These are phyloP conservation scores for Pichia sp. DNA, from an alignment of 1,139 yeast genomes.

Conservation along the genomic window DNA sequence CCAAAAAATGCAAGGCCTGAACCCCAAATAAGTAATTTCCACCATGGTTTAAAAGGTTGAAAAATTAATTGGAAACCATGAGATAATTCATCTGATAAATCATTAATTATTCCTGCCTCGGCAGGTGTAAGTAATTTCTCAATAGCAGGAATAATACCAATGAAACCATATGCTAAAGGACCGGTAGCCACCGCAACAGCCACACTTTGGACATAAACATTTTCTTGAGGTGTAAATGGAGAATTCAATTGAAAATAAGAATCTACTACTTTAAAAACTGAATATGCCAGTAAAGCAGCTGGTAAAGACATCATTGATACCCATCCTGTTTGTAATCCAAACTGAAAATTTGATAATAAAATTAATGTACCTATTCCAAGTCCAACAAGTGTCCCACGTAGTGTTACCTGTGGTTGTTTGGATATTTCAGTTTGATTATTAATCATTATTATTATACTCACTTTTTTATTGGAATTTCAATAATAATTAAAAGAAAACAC, in stretches of 20 bases:
- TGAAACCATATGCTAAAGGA: conserved; percentile 89
- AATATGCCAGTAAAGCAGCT: conserved; percentile 81
- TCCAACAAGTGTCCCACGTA: conserved; percentile 69
- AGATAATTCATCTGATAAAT: not conserved
- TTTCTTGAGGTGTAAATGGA: conserved; percentile 74
- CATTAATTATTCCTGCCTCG: conserved; percentile 55
- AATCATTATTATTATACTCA: not conserved
- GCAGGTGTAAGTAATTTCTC: conserved; percentile 76
- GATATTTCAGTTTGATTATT: not conserved
- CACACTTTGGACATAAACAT: conserved; percentile 84
- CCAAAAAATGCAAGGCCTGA: conserved; percentile 87
- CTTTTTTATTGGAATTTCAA: not conserved
- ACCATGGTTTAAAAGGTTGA: conserved; percentile 21
- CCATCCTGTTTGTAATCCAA: conserved; percentile 98
- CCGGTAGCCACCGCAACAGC: conserved; percentile 98
- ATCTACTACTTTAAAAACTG: conserved; percentile 57
- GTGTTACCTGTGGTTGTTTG: conserved; percentile 55
- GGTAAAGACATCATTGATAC: conserved; percentile 99
- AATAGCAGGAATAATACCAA: conserved; percentile 95
- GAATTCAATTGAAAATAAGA: conserved; percentile 39
- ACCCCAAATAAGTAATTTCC: conserved; percentile 72
- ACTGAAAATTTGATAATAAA: conserved; percentile 83
- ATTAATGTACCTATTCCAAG: conserved; percentile 74
- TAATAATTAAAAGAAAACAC: not conserved
- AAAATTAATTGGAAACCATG: conserved; percentile 10